A percentile compares a stretch with the other conserved stretches of the same genome.
These are phyloP conservation scores for Hydrangea macrophylla DNA, from an alignment of 148 eudicot species.

Conservation along the genomic window DNA sequence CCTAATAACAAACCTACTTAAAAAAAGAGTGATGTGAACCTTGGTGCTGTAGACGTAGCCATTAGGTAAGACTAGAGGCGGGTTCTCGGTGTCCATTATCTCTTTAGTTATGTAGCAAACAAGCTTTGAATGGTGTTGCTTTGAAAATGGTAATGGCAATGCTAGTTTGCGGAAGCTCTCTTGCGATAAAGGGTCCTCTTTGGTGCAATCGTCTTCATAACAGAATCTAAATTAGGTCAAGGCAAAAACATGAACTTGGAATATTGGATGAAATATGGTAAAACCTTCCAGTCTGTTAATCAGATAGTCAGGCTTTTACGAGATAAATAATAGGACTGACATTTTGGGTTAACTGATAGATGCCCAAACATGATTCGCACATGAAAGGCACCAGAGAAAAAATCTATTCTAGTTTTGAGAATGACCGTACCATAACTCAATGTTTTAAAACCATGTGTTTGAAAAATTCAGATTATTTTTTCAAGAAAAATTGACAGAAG, in stretches of 20 bases:
- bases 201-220: slow-evolving; percentile 87
- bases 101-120: slow-evolving; percentile 97
- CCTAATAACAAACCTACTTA: background rate
- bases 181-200: slow-evolving; percentile 93
- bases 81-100: slow-evolving; percentile 99
- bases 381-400: background rate
- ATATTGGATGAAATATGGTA: background rate
- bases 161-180: slow-evolving; percentile 94
- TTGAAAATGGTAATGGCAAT: slow-evolving; percentile 75
- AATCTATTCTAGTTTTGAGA: background rate
- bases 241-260: slow-evolving; percentile 24
- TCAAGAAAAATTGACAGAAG: too few species aligned
- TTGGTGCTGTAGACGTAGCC: slow-evolving; percentile 96
- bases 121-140: slow-evolving; percentile 98
- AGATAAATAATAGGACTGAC: background rate
- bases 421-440: background rate
- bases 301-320: background rate
- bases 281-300: background rate
- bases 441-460: too few species aligned
- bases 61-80: slow-evolving; percentile 93
- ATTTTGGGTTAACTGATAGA: background rate
- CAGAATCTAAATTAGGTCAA: slow-evolving; percentile 74
- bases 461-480: too few species aligned
- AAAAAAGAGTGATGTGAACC: slow-evolving; percentile 35
- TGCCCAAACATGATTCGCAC: background rate